Percentiles rank a stretch among this genome's conserved stretches.
Conservation (phyloP, 331 rosid species). For the Malus hybrid region DNA sequence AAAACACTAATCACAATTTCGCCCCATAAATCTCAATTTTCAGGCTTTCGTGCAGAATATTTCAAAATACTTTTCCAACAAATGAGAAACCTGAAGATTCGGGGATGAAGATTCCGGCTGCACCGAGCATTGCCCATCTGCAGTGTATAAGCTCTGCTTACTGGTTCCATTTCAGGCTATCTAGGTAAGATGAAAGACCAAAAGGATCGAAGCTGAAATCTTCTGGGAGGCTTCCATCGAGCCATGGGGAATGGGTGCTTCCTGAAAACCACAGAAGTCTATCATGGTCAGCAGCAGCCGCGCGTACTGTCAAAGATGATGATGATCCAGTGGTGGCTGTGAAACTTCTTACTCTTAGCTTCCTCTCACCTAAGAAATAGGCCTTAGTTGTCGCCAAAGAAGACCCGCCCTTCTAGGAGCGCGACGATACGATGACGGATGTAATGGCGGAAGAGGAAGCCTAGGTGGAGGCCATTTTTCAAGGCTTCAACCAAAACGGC, state of each 20-base stretch:
- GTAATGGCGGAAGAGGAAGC: slow-evolving; percentile 61
- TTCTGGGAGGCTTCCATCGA: slow-evolving; percentile 70
- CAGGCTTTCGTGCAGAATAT: neutral
- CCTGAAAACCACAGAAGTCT: slow-evolving; percentile 72
- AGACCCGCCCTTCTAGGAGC: slow-evolving; percentile 33
- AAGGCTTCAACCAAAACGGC: slow-evolving; percentile 7
- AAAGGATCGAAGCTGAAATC: slow-evolving; percentile 73
- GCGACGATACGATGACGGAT: slow-evolving; percentile 37
- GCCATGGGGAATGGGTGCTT: slow-evolving; percentile 68
- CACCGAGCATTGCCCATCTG: slow-evolving; percentile 77
- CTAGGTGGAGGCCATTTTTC: slow-evolving; percentile 46
- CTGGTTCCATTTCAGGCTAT: slow-evolving; percentile 53
- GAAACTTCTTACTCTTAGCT: slow-evolving; percentile 31
- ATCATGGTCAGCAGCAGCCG: slow-evolving; percentile 44
- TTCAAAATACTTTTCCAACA: neutral
- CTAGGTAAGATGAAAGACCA: slow-evolving; percentile 63
- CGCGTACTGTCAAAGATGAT: slow-evolving; percentile 26
- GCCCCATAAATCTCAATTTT: slow-evolving; percentile 4
- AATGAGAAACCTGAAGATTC: slow-evolving; percentile 23
- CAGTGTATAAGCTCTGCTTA: slow-evolving; percentile 63
- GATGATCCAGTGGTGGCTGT: slow-evolving; percentile 3
- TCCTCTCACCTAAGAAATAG: slow-evolving; percentile 39
- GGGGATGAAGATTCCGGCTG: slow-evolving; percentile 71
- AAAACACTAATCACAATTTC: slow-evolving; percentile 14
- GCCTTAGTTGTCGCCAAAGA: slow-evolving; percentile 29